These are phyloP conservation scores for Cornus kousa DNA, from an alignment of 148 eudicot genomes.

Conservation along the genomic window DNA sequence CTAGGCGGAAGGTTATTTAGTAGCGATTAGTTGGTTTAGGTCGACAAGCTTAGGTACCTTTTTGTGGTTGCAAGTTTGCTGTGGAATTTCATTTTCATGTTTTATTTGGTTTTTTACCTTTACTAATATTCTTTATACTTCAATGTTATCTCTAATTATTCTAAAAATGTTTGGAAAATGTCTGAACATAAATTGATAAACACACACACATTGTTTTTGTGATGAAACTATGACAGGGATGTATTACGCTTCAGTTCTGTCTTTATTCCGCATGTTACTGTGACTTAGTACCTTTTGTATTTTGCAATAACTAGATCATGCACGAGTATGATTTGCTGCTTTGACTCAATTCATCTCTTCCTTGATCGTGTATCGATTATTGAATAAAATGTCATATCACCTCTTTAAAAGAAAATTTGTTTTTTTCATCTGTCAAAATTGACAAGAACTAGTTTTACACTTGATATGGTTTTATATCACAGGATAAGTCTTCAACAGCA, in stretches of 20 bases:
- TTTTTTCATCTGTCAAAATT: slow-evolving; percentile 3
- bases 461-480: slow-evolving; percentile 35
- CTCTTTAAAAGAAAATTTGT: not conserved
- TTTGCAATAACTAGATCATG: not conserved
- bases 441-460: slow-evolving; percentile 8
- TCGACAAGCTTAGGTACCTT: not conserved
- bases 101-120: not conserved
- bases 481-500: slow-evolving; percentile 67
- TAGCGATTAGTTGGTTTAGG: not conserved
- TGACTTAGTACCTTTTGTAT: not conserved
- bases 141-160: not conserved
- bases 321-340: not conserved
- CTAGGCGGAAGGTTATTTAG: not conserved
- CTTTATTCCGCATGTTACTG: slow-evolving; percentile 3
- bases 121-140: not conserved
- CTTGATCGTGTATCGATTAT: not conserved
- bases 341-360: not conserved
- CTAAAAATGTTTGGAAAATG: slow-evolving; percentile 7
- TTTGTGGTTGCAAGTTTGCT: not conserved
- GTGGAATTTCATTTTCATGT: not conserved
- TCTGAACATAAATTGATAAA: not conserved
- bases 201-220: too few relatives aligned
- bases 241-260: not conserved
- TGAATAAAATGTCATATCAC: not conserved
- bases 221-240: not conserved